Base-by-base conservation (phyloP, 805 yeast species). In the Lachancea lanzarotensis region DNA sequence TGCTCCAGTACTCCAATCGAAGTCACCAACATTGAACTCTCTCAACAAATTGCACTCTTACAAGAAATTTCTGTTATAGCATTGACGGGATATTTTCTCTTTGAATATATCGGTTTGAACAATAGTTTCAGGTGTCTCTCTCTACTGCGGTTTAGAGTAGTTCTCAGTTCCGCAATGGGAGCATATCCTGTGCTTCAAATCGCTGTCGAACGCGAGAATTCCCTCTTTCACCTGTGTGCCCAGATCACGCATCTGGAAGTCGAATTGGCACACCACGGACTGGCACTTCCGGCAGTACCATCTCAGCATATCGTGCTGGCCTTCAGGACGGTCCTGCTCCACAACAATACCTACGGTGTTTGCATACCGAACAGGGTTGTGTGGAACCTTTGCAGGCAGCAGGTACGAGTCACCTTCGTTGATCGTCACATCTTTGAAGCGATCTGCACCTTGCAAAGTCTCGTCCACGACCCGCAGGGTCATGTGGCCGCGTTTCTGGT, bases 211-310 rank as follows among this genome's bases (percentile, higher is more conserved):
- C 13, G 69, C 72, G 35, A 79, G 60, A 42, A 90, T 88, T 2
- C 90, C 95, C 6, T 73, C 82, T 63, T 87, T 89, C 44, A 90
- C 90, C 64, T 90, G 96, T 2, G 95, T 82, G 8, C 96, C 96
- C 42, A 90, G 71, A 67, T 90, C 96, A 7, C 68, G 62, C 64
- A 91, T 84, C 55, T 83, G 80, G 60, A 90, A 87, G 45, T 74
- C 78, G 18, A 69, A 72, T 62, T 87, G 90, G 58, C 81, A 77
- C 1, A 85, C 82, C 11, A 81, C 68, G 31, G 75, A 75, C 45
- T 66, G 67, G 67, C 97, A 90, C 13, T 70, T 70, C 7, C 76
- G 65, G 56, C 97, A 90, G 60, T 90, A 90, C 96, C 96, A 90
- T 55, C 96, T 73, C 55, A 89, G 69, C 50, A 76, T 76, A 61